Base-by-base conservation (phyloP, 371 early-diverging fungal genomes). In the Rhizomucor pusillus region DNA sequence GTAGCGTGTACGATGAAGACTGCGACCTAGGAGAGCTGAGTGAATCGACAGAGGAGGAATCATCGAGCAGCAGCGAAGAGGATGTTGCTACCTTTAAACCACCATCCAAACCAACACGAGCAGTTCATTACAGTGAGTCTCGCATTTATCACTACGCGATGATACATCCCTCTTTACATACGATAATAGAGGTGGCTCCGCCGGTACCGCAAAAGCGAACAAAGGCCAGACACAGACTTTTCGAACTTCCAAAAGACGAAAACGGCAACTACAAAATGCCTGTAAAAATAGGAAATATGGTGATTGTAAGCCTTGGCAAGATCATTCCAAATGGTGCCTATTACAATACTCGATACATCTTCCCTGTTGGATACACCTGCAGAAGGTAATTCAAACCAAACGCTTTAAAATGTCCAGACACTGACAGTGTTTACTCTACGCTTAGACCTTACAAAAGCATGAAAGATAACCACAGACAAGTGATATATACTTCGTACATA, bases 311-410 rank as follows among this genome's bases (percentile, higher is more conserved):
- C 24, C 77, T 91, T 12, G 95, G 95, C 7, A 66, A 58, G 18
- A 79, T 95, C 5, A 80, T 89, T 3, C 87, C 89, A 37, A 79
- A n/a, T n/a, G n/a, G n/a, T 85, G 5, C 82, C 87, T 95, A 88
- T 64, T 94, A 95, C 56, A 90, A 86, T 52, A 88, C 90, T 45
- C 84, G 93, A 9, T 94, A 95, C 52, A 92, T 95, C 40, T 95
- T 85, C 80, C 91, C 96, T 12, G 84, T 90, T 16, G 96, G 96
- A 4, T 95, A 87, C 69, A 81, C 64, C 41, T 71, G 80, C 7
- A 69, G 68, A 65, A 64, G 79, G 73, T 75, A 65, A 52, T 37
- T 11, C 35, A 0, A 60, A 13, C 18, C 24, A 9, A 11, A 20
- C 19, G 22, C 23, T 7, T 29, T n/a, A n/a, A n/a, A 0, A 13